Percentiles rank a stretch among this genome's conserved stretches.
Conservation (phyloP, 2,329 filamentous ascomycete species). For the Coccinonectria pachysandricola region DNA sequence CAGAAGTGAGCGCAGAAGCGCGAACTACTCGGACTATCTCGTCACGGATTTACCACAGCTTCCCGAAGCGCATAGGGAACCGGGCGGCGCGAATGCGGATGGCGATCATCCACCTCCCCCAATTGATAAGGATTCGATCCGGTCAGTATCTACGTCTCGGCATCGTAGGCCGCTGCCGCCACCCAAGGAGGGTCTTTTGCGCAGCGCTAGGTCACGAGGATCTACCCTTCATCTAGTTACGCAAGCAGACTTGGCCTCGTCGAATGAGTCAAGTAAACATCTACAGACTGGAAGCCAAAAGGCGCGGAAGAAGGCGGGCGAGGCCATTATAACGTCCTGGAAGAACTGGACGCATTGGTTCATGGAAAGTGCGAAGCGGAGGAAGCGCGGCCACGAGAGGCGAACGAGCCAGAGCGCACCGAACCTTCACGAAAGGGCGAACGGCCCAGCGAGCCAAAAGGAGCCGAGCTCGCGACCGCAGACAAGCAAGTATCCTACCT, state of each 20-base stretch:
- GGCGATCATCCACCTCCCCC: constrained; percentile 54
- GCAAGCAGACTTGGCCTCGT: constrained; percentile 40
- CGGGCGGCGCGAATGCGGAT: constrained; percentile 33
- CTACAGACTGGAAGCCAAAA: constrained; percentile 30
- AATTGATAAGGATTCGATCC: constrained; percentile 67
- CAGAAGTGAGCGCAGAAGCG: constrained; percentile 65
- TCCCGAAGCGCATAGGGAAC: constrained; percentile 46
- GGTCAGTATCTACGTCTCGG: constrained; percentile 67
- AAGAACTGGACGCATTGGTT: constrained; percentile 57
- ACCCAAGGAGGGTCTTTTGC: constrained; percentile 67
- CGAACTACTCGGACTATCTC: constrained; percentile 51
- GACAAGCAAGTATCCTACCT: constrained; percentile 45
- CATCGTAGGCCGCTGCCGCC: constrained; percentile 68
- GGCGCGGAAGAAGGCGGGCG: constrained; percentile 45
- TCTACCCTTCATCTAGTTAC: constrained; percentile 83
- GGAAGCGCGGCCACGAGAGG: constrained; percentile 37
- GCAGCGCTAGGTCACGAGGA: constrained; percentile 62
- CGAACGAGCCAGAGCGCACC: constrained; percentile 48
- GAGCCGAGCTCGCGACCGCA: constrained; percentile 49
- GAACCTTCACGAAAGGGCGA: constrained; percentile 43
- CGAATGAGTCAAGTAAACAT: constrained; percentile 21
- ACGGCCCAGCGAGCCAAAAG: constrained; percentile 34
- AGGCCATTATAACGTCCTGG: constrained; percentile 50
- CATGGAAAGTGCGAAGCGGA: constrained; percentile 46
- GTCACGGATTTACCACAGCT: constrained; percentile 69